phyloP scores from a whole-genome alignment of 2,329 filamentous ascomycete genomes.

The Curvularia spicifera region DNA sequence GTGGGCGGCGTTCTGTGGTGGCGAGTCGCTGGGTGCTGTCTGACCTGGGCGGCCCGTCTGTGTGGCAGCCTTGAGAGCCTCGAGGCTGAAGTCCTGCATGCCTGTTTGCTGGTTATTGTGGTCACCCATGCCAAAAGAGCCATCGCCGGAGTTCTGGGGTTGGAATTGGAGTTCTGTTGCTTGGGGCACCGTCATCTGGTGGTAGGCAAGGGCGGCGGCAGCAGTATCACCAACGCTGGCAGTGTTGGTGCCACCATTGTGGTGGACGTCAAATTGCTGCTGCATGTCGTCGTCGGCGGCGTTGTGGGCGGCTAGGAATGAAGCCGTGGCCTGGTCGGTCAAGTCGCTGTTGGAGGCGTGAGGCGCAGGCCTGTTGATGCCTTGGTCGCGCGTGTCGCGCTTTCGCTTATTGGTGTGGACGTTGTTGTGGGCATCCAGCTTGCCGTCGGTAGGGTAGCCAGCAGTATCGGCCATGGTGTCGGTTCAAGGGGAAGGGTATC shows the following conservation, averaged over 20 bases:
- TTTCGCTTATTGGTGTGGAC: constrained; percentile 54
- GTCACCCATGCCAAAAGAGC: constrained; percentile 54
- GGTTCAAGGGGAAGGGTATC: background rate
- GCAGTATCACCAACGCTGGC: constrained; percentile 64
- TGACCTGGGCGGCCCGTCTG: constrained; percentile 56
- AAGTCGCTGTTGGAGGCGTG: constrained; percentile 43
- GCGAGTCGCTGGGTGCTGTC: constrained; percentile 43
- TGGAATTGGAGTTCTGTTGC: constrained; percentile 62
- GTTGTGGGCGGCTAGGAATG: constrained; percentile 51
- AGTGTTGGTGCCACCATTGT: constrained; percentile 61
- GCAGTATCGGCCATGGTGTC: constrained; percentile 47
- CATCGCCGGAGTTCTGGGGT: constrained; percentile 53
- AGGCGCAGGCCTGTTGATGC: constrained; percentile 48
- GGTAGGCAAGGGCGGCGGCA: constrained; percentile 62
- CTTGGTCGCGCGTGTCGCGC: constrained; percentile 55
- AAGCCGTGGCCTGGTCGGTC: constrained; percentile 47
- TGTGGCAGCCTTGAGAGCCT: constrained; percentile 58
- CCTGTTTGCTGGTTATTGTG: constrained; percentile 49
- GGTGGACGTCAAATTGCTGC: constrained; percentile 53
- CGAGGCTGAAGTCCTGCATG: constrained; percentile 53
- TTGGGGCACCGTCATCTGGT: constrained; percentile 63
- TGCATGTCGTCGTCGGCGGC: constrained; percentile 53
- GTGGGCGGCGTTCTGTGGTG: constrained; percentile 41
- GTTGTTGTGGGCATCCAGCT: constrained; percentile 43
- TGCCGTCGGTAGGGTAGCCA: constrained; percentile 47